Base-by-base conservation (phyloP, 1,284 basidiomycete species). In the Peniophora sp. region DNA sequence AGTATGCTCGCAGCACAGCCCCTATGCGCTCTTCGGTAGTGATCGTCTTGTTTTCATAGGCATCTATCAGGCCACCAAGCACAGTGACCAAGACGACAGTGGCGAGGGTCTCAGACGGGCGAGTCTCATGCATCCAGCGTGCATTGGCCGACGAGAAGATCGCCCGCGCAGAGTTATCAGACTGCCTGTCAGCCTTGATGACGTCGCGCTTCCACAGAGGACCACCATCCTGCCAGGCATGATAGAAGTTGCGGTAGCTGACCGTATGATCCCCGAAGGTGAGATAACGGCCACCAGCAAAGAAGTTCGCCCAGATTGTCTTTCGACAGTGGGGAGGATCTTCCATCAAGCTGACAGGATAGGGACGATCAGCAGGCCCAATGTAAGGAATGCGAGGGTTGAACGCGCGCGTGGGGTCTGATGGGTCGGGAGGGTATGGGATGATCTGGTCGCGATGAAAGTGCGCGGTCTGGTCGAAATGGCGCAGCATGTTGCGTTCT, bases 101-200 rank as follows among this genome's bases (percentile, higher is more conserved):
- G 0, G 52, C 59, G 22, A 52, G 20, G 2, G 39, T 32, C 2
- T 61, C 57, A 12, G 55, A 56, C 12, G 51, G 41, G 10, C 54
- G 14, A 3, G 47, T 9, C 1, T 42, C 42, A n/a, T n/a, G n/a
- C 3, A 60, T 34, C 20, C 52, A 57, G 2, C 56, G 42, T 0
- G 65, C 45, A 0, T 55, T 52, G 0, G 47, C 48, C 0, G 62
- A 54, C 10, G 62, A 60, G 48, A 61, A 62, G 0, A 65, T 47
- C 3, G 67, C 61, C 1, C 56, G 53, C 1, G 72, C 70, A 3
- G 72, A 70, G 51, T 62, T 61, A 54, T 75, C 70, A 55, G 74
- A 71, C 57, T 74, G 72, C 1, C 61, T 53, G 51, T 73, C 70
- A 1, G 67, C 34, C 43, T 66, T 65, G 15, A 62, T 55, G 11